phyloP scores from a whole-genome alignment of 495 filamentous ascomycete genomes.

The Aspergillus sclerotiicarbonarius region DNA sequence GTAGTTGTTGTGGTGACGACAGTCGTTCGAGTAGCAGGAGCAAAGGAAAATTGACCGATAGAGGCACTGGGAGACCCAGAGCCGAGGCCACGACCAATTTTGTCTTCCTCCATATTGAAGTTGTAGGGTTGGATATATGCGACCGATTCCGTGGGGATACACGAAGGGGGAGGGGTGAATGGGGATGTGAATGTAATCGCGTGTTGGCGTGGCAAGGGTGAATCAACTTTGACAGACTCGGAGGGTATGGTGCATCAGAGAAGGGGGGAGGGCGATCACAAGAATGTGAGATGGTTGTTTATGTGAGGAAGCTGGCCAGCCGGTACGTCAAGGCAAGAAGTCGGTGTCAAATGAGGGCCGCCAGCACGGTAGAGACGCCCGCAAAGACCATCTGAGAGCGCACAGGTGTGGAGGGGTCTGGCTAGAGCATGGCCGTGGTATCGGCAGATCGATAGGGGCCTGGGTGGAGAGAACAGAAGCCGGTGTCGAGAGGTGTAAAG shows the following conservation, averaged over 20 bases:
- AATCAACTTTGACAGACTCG: slow-evolving; percentile 17
- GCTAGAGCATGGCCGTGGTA: slow-evolving; percentile 23
- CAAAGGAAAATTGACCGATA: slow-evolving; percentile 67
- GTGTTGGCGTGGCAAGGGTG: slow-evolving; percentile 19
- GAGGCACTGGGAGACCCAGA: slow-evolving; percentile 29
- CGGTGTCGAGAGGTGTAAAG: slow-evolving; percentile 12
- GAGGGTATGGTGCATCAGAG: slow-evolving; percentile 19
- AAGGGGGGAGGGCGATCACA: background rate
- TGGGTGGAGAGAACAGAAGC: slow-evolving; percentile 9
- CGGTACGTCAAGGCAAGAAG: slow-evolving; percentile 12
- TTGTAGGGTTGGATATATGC: slow-evolving; percentile 17
- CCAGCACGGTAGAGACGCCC: slow-evolving; percentile 24
- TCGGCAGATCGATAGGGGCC: slow-evolving; percentile 3
- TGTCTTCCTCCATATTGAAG: slow-evolving; percentile 35
- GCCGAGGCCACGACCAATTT: slow-evolving; percentile 17
- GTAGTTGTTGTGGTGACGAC: slow-evolving; percentile 93
- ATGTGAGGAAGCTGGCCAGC: slow-evolving; percentile 9
- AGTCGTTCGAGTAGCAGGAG: slow-evolving; percentile 70
- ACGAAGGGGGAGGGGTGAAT: slow-evolving; percentile 12
- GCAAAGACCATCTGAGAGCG: slow-evolving; percentile 30
- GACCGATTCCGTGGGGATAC: slow-evolving; percentile 11
- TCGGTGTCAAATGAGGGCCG: slow-evolving; percentile 21
- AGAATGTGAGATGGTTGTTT: background rate
- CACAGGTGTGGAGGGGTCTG: slow-evolving; percentile 10
- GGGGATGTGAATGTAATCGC: slow-evolving; percentile 13